phyloP scores from a whole-genome alignment of 1,284 basidiomycete species.

The Apiotrichum sp. region DNA sequence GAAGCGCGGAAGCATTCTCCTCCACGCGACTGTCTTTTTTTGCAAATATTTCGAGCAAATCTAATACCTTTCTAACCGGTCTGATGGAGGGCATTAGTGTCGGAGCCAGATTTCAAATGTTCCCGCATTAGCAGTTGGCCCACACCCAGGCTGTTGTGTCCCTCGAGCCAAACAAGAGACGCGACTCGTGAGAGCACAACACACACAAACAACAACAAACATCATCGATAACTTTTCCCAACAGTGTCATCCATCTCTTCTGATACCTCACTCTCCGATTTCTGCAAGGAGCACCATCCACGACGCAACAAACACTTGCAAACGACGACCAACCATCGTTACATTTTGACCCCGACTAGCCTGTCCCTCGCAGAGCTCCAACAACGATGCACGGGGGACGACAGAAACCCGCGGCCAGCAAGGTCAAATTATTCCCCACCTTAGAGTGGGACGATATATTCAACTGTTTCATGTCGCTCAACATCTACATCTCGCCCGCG shows the following conservation, averaged over 20 bases:
- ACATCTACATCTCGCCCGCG: constrained; percentile 55
- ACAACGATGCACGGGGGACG: not conserved
- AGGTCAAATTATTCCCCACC: constrained; percentile 30
- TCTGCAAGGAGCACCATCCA: no score
- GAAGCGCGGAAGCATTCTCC: not conserved
- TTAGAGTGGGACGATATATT: constrained; percentile 24
- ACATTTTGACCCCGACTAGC: no score
- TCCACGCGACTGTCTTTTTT: constrained; percentile 10
- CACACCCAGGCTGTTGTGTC: not conserved
- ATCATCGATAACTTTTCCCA: not conserved
- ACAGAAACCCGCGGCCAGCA: not conserved
- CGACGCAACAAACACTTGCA: no score
- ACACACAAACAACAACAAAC: not conserved
- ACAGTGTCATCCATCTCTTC: not conserved
- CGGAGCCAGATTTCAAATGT: not conserved
- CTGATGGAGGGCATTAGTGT: no score
- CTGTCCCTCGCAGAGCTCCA: no score
- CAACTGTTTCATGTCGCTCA: constrained; percentile 34
- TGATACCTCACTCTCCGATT: not conserved
- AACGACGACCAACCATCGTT: no score
- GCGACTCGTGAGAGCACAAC: not conserved
- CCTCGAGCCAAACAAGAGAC: not conserved
- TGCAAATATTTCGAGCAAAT: not conserved
- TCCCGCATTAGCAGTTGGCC: not conserved
- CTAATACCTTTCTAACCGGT: no score